Evolutionary conservation across 106 monocot species (phyloP), one percentile per base, ranked within the genome.

Genomic region (Acorus gramineus): DNA sequence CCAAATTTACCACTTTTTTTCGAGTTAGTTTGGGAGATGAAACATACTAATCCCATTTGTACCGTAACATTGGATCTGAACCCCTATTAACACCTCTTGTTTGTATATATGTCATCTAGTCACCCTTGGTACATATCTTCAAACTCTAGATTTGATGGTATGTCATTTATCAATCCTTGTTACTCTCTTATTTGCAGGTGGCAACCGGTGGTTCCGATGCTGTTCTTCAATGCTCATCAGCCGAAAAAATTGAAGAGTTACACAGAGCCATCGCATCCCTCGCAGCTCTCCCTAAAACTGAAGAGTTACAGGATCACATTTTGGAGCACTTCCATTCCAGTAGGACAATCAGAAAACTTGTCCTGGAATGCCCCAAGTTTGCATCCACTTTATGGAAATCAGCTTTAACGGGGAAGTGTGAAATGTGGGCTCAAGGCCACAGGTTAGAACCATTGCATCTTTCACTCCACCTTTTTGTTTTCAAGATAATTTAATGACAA

Each of bases 381-480:
- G 87, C 91, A 8, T 50, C 70, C 49, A 74, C 74, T 5, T 63
- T 96, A 28, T 96, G 91, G 91, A 88, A 76, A 55, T 72, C 11
- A 4, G 82, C 85, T 66, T 59, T 96, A 13, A 62, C 87, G 72
- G 91, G 96, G 46, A 91, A 74, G 68, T 76, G 78, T 48, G 75
- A 87, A 14, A 63, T 75, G 11, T 96, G 91, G 91, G 91, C 96
- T 43, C 74, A 88, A 52, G 90, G 91, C 7, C 96, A 85, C 87
- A 88, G 96, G 91, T 96, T 60, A 2, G 46, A 66, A 11, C 44
- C 49, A 14, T 7, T 7, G 11, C 3, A 6, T 73, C 5, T 9
- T 7, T 11, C 10, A n/a, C 47, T 50, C 45, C 11, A 45, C 3
- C 11, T 8, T 46, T 70, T 71, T 46, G 8, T 62, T 12, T 4